Percentiles rank a stretch among this genome's conserved stretches.
phyloP scores from a whole-genome alignment of 805 yeast genomes.

The Teunomyces cretensis region DNA sequence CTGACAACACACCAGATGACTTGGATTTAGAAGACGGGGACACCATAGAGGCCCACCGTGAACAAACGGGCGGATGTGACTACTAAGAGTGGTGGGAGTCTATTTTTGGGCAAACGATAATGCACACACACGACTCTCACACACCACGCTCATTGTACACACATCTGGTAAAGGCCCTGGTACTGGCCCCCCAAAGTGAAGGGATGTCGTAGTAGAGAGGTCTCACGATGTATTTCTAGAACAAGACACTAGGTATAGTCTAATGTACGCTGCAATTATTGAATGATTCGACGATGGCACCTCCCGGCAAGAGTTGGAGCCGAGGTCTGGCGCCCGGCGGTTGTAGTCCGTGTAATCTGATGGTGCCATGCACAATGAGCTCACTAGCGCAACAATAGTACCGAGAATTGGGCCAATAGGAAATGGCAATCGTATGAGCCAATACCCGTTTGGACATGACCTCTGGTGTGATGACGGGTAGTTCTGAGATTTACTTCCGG shows the following conservation, averaged over 20 bases:
- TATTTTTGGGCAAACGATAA: no score
- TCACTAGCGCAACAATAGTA: constrained; percentile 1
- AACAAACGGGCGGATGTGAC: constrained; percentile 71
- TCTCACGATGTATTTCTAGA: constrained; percentile 3
- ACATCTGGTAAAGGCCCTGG: no score
- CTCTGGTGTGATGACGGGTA: constrained; percentile 1
- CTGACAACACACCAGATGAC: constrained; percentile 89
- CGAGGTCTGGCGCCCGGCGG: neutral
- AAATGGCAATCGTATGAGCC: neutral
- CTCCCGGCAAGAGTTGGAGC: neutral
- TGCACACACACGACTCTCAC: no score
- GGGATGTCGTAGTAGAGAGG: neutral
- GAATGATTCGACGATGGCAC: no score
- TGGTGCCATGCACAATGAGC: constrained; percentile 2
- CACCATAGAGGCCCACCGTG: constrained; percentile 94
- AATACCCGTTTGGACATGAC: constrained; percentile 1
- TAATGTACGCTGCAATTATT: neutral
- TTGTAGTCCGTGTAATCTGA: neutral
- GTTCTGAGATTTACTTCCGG: constrained; percentile 3
- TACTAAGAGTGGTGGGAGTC: neutral
- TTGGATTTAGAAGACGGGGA: constrained; percentile 95
- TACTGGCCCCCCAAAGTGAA: no score
- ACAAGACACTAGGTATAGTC: neutral
- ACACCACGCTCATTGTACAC: no score
- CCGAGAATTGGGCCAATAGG: constrained; percentile 1